phyloP scores from a whole-genome alignment of 2,329 filamentous ascomycete genomes.

The Byssoonygena ceratinophila region DNA sequence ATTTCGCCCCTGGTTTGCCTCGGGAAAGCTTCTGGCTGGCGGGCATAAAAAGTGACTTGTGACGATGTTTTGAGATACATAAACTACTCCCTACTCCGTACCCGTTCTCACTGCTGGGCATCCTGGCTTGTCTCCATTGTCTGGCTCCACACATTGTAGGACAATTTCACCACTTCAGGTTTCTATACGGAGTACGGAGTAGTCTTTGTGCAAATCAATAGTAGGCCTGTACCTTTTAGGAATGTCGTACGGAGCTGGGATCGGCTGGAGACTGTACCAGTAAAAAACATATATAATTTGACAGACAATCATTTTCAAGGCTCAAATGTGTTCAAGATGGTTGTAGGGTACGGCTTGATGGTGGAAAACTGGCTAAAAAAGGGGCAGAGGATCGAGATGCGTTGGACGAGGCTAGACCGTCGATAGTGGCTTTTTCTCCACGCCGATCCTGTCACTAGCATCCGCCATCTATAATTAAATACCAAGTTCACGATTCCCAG shows the following conservation, averaged over 20 bases:
- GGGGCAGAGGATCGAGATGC: background rate
- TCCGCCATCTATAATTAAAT: conserved; percentile 3
- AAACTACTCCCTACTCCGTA: too few species aligned
- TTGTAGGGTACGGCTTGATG: background rate
- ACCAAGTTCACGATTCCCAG: background rate
- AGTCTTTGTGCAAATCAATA: background rate
- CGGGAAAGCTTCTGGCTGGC: too few species aligned
- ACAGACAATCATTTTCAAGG: too few species aligned
- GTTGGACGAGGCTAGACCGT: background rate
- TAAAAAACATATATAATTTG: too few species aligned
- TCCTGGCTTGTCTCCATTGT: background rate
- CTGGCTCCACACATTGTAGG: background rate
- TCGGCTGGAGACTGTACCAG: too few species aligned
- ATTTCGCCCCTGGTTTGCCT: too few species aligned
- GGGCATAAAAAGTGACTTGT: too few species aligned
- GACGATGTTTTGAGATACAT: too few species aligned
- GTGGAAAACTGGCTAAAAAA: background rate
- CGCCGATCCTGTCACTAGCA: background rate
- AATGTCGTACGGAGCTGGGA: too few species aligned
- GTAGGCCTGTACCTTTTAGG: background rate
- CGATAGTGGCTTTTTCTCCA: background rate
- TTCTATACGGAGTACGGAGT: background rate
- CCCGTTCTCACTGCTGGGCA: background rate
- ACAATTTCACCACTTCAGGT: background rate
- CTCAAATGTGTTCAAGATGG: background rate